Evolutionary conservation across 352 stramenopile species (phyloP).

Genomic region (Aphanomyces astaci): DNA sequence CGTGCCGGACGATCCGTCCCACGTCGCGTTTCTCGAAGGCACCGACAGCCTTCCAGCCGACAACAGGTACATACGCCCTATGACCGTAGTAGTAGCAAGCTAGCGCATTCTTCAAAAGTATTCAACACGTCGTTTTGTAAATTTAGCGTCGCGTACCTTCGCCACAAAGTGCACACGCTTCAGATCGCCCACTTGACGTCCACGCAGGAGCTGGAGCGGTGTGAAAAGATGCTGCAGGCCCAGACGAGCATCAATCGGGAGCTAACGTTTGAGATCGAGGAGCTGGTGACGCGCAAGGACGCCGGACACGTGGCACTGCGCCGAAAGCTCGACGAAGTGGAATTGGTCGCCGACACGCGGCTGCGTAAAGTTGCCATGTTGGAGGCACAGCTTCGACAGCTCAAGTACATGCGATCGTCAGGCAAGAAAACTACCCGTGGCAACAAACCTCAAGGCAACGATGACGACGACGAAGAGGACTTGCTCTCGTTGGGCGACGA

Average conservation of each 20-base stretch:
- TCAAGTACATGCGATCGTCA: conserved; percentile 68
- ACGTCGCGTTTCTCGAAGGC: neutral
- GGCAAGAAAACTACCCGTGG: neutral
- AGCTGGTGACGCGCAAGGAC: conserved; percentile 67
- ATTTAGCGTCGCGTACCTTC: conserved; percentile 32
- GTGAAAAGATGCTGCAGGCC: conserved; percentile 91
- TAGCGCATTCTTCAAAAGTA: no score
- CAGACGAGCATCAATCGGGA: conserved; percentile 93
- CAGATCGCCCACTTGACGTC: conserved; percentile 85
- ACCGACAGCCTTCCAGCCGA: neutral
- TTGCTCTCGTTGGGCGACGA: conserved; percentile 24
- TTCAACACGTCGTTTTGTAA: conserved; percentile 23
- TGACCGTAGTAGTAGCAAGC: no score
- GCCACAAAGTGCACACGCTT: conserved; percentile 69
- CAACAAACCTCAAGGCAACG: neutral
- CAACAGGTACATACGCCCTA: neutral
- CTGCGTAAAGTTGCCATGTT: conserved; percentile 73
- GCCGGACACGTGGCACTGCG: conserved; percentile 63
- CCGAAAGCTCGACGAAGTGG: conserved; percentile 76
- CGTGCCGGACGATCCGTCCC: neutral
- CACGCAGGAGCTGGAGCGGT: conserved; percentile 86
- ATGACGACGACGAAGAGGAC: neutral
- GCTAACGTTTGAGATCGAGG: conserved; percentile 85
- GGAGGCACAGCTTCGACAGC: conserved; percentile 81
- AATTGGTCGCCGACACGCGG: conserved; percentile 71